phyloP scores from a whole-genome alignment of 129 eudicot species.

The Artemisia argyi region DNA sequence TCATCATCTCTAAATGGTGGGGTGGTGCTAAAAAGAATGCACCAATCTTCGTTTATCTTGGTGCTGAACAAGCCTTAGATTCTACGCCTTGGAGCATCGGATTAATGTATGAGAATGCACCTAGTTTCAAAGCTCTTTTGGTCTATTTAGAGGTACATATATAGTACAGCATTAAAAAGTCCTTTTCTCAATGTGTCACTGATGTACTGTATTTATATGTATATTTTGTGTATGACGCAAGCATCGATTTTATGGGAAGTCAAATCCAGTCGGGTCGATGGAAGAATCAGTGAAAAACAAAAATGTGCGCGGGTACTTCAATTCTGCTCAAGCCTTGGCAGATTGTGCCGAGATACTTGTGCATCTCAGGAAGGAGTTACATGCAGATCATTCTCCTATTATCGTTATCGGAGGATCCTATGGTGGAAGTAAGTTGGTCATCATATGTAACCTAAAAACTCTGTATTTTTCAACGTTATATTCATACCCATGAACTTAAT shows the following conservation, averaged over 20 bases:
- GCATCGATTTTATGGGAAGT: constrained; percentile 39
- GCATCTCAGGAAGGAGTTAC: constrained; percentile 30
- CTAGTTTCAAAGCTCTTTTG: constrained; percentile 26
- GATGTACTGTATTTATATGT: too few species aligned
- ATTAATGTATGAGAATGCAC: constrained; percentile 10
- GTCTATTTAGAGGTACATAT: constrained; percentile 29
- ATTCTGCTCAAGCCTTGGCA: constrained; percentile 35
- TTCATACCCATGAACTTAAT: neutral
- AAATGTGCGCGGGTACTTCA: constrained; percentile 25
- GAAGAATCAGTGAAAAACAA: constrained; percentile 25
- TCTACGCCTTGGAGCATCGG: neutral
- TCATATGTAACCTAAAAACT: neutral
- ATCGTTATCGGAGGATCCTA: constrained; percentile 85
- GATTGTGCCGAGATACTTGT: constrained; percentile 35
- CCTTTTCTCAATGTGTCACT: neutral
- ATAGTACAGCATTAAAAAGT: neutral
- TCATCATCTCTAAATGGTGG: constrained; percentile 6
- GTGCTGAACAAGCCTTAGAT: constrained; percentile 5
- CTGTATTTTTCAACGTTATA: neutral
- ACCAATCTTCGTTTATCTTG: constrained; percentile 22
- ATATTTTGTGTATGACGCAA: neutral
- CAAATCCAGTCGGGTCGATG: constrained; percentile 30
- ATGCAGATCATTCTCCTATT: constrained; percentile 60
- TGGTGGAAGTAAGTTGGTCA: constrained; percentile 74
- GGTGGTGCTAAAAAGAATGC: constrained; percentile 15